Base-by-base conservation (phyloP, 257 asterid species). In the Eustoma russellianum region DNA sequence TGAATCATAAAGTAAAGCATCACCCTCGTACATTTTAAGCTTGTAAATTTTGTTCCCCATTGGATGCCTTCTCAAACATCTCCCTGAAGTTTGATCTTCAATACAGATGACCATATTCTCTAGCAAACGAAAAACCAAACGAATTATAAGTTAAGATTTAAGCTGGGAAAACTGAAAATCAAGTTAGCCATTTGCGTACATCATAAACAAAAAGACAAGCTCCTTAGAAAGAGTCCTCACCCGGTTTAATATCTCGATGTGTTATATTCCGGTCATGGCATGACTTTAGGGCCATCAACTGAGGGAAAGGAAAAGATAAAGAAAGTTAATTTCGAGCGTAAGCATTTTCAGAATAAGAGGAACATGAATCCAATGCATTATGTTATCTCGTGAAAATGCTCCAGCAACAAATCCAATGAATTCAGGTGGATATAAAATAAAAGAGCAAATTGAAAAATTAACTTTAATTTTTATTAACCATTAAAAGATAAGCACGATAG, bases 91-190 rank as follows among this genome's bases (percentile, higher is more conserved):
- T 57, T 70, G 72, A 61, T 91, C 95, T 75, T 85, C 90, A 61
- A 87, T 80, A 85, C 98, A 91, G 63, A 91, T 68, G 59, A 87
- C 92, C 98, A 91, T 91, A 74, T 91, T 91, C 79, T 91, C 98
- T 87, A 45, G 60, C 72, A 77, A 68, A 55, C 13, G 35, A 55
- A 58, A 66, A 43, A 53, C 8, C 30, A 66, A 44, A 44, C 43
- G 41, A 30, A 53, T 44, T 50, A 50, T 62, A 46, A 59, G 54
- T 72, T 56, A 62, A 70, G 57, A 66, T 17, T 66, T 67, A 30
- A 33, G 38, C 13, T 16, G 41, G n/a, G 49, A 47, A 38, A 38
- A 38, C 7, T 38, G 43, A 38, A 11, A 38, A 17, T 13, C 13
- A 13, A 35, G 9, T 30, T 51, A 16, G 14, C 6, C 2, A 51